These are phyloP conservation scores for Tricharina praecox DNA, from an alignment of 495 filamentous ascomycete species.

Conservation along the genomic window DNA sequence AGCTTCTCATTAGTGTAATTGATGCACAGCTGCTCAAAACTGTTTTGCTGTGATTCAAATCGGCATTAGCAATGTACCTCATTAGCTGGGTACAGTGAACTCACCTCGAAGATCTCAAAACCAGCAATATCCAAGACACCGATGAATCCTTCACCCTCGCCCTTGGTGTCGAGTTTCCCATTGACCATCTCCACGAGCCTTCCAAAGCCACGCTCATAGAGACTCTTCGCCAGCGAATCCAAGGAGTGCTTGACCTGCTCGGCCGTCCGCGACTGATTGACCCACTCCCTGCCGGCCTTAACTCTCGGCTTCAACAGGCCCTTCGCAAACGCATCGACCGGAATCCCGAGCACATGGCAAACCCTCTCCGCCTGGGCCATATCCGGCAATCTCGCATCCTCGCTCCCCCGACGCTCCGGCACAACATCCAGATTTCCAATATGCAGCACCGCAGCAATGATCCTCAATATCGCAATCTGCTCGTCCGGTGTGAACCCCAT, in stretches of 20 bases:
- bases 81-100: background rate
- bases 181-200: slow-evolving; percentile 88
- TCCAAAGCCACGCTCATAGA: slow-evolving; percentile 91
- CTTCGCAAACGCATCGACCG: slow-evolving; percentile 65
- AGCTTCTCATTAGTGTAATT: slow-evolving; percentile 99
- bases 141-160: slow-evolving; percentile 86
- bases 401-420: slow-evolving; percentile 73
- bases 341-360: slow-evolving; percentile 71
- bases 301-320: slow-evolving; percentile 82
- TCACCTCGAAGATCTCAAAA: slow-evolving; percentile 91
- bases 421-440: slow-evolving; percentile 79
- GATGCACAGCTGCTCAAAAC: slow-evolving; percentile 98
- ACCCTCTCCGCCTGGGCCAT: slow-evolving; percentile 59
- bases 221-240: slow-evolving; percentile 87
- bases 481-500: slow-evolving; percentile 89
- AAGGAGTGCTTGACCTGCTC: slow-evolving; percentile 84
- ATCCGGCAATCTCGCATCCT: slow-evolving; percentile 68
- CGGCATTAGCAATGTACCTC: slow-evolving; percentile 1
- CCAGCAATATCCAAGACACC: slow-evolving; percentile 98
- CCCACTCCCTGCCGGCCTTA: slow-evolving; percentile 92
- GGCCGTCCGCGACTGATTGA: slow-evolving; percentile 91
- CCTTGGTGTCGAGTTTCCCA: slow-evolving; percentile 59
- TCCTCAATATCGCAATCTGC: slow-evolving; percentile 64
- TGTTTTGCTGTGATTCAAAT: slow-evolving; percentile 38
- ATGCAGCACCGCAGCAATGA: slow-evolving; percentile 80